Evolutionary conservation across 106 monocot genomes (phyloP), one percentile per base, ranked within the genome.

Genomic region (Vanilla planifolia): DNA sequence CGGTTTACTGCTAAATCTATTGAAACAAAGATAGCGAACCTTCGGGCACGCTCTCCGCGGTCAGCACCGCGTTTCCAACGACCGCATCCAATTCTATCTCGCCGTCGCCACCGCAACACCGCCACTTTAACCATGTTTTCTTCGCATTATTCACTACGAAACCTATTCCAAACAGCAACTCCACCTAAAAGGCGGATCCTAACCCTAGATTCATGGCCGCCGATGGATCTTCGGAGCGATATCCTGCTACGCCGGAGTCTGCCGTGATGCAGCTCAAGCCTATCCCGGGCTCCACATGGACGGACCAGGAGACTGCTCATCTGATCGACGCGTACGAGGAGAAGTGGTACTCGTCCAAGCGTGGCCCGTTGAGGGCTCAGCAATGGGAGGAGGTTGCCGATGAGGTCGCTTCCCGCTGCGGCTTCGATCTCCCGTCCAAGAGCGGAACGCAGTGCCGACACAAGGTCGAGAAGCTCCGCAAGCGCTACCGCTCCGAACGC

Each of bases 391-490:
- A 68, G 6, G 78, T 86, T 50, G 77, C 86, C 22, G 51, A 62
- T 68, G 67, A 66, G 27, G 71, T 81, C 71, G 70, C 81, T 33
- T 46, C 51, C 66, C 81, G 81, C 20, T 77, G 73, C 42, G 71
- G 73, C 33, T 46, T 51, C 35, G 35, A n/a, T 1, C 55, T 17
- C 2, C 67, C 68, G 16, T 40, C 78, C 52, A 81, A 75, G 61
- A 64, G 68, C 57, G 78, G 75, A 48, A 86, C 81, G 47, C 86
- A 86, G 78, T 86, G 86, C 68, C 77, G 86, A 63, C 81, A 86
- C 75, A 86, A 86, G 74, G 67, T 85, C 32, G 85, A 85, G 85
- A 85, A 85, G 67, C 85, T 85, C 41, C 80, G 85, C 52, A 77
- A 80, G 73, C 77, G 80, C 39, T 74, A 71, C 65, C 77, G 78